These are phyloP conservation scores for Sherardia arvensis DNA, from an alignment of 257 asterid species.

Conservation along the genomic window DNA sequence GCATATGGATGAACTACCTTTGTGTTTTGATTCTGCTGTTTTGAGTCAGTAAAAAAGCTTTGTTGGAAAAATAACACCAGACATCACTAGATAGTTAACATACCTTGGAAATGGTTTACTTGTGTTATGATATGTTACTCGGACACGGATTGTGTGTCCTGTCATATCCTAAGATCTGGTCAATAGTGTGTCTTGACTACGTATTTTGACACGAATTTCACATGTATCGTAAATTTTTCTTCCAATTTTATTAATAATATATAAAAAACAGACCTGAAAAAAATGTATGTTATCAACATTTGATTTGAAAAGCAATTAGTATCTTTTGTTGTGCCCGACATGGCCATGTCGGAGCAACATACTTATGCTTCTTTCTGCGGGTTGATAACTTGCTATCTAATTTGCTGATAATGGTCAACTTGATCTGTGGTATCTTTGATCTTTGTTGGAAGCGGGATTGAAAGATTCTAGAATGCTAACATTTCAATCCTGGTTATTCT, in stretches of 20 bases:
- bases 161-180: no score
- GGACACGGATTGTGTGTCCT: no score
- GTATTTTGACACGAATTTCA: no score
- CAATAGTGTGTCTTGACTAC: no score
- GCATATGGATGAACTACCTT: not conserved
- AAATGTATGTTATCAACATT: no score
- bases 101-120: not conserved
- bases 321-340: no score
- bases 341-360: not conserved
- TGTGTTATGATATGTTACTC: no score
- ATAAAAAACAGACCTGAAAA: no score
- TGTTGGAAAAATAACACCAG: not conserved
- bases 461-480: not conserved
- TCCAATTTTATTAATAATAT: no score
- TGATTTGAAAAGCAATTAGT: no score
- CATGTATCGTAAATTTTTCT: no score
- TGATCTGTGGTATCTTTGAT: not conserved
- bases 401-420: not conserved
- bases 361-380: constrained; percentile 1
- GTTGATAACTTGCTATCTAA: not conserved
- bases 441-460: not conserved
- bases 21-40: not conserved
- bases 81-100: not conserved
- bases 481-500: not conserved
- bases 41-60: not conserved